Evolutionary conservation across 371 early-diverging fungal genomes (phyloP), one percentile per base, ranked within the genome.

Genomic region (Mucor irregularis): DNA sequence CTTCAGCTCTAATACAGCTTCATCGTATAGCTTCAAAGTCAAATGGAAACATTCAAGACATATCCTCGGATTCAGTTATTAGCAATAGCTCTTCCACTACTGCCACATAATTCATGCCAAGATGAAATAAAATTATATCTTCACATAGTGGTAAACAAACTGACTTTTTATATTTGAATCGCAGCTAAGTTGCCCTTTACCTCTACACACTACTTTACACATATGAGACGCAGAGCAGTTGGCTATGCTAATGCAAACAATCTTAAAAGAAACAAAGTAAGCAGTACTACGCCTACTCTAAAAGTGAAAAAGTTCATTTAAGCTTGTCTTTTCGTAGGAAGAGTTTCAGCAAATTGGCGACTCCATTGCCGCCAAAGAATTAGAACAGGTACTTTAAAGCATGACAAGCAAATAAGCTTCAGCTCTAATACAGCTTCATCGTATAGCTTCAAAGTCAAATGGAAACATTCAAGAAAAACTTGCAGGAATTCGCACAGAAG

Each of bases 401-500:
- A n/a, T 34, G 21, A 37, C 2, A 45, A 10, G 13, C 2, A 25
- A 21, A 46, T 14, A 3, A 10, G 7, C 13, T 26, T 5, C 14
- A 10, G 28, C 5, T 9, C 24, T 48, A 49, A 4, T 22, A 43
- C 33, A 35, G 39, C 25, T 35, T n/a, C 21, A 10, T 11, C 28
- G 28, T 44, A 26, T 44, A 25, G 19, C 17, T 96, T 21, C 84
- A 88, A 51, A 65, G 68, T 16, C 94, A 95, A 53, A 80, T 97
- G 37, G 82, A 81, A 6, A 52, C 71, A 1, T 95, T 98, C 73
- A 89, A 91, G 57, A 62, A 76, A 9, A 87, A 92, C 49, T 76
- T 98, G 4, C 89, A 93, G 69, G 85, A 80, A 19, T 95, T 97
- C 82, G 92, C 96, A 14, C 64, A 81, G 9, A 85, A 89, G 53